Base-by-base conservation (phyloP, 306 rosid species). In the Prunus dulcis region DNA sequence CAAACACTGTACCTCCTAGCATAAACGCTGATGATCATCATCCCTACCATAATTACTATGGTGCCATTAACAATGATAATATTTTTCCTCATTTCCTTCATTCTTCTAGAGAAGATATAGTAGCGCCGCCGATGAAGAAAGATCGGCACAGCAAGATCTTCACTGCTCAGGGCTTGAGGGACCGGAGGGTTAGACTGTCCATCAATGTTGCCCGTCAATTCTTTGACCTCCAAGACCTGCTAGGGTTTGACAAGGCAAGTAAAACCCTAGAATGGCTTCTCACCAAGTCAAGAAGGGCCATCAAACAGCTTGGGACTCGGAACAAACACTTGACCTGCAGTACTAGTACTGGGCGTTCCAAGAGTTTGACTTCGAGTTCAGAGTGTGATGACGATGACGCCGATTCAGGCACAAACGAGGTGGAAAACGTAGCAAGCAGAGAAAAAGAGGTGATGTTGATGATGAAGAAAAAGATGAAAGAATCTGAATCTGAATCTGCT, bases 161-260 rank as follows among this genome's bases (percentile, higher is more conserved):
- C 87, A 95, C 98, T 19, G 87, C 98, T 3, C 98, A 92, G 69
- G 98, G 98, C 6, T 71, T 90, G 78, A 88, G 98, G 43, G 98
- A 95, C 64, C 75, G 98, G 8, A 82, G 98, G 82, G 98, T 95
- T 9, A 89, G 98, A 61, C 70, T 95, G 19, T 95, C 97, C 66
- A 88, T 95, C 46, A 94, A 86, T 51, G 89, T 92, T 3, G 91
- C 98, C 20, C 72, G 98, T 3, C 87, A 92, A 86, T 95, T 95
- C 92, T 95, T 95, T 43, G 97, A 95, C 87, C 97, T 95, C 57
- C 98, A 95, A 75, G 98, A 95, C 84, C 82, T 85, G 93, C 73
- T 95, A 89, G 98, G 98, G 88, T 89, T 89, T 62, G 97, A 95
- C 86, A 95, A 88, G 76, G 97, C 98, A 13, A 95, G 98, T 76